These are phyloP conservation scores for Eremochloa ophiuroides DNA, from an alignment of 176 grass and related monocot genomes.

Conservation along the genomic window DNA sequence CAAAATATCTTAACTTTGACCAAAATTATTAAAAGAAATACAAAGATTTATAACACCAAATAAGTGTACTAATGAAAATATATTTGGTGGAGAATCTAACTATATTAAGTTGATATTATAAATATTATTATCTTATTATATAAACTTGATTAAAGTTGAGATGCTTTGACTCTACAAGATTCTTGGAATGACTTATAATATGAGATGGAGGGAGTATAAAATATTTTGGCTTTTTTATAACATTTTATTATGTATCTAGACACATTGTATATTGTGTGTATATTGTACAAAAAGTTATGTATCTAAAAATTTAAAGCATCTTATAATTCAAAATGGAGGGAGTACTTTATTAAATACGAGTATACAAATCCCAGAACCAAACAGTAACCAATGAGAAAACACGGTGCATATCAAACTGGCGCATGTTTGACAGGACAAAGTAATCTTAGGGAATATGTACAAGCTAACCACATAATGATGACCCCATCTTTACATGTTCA, in stretches of 20 bases:
- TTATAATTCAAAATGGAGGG: neutral
- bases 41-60: too few species aligned
- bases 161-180: too few species aligned
- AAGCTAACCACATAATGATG: neutral
- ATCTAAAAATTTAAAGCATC: neutral
- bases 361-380: neutral
- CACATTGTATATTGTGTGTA: neutral
- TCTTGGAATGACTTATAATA: too few species aligned
- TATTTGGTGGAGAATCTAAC: too few species aligned
- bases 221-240: neutral
- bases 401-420: neutral
- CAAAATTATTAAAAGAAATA: too few species aligned
- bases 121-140: too few species aligned
- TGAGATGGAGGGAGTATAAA: too few species aligned
- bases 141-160: too few species aligned
- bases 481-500: neutral
- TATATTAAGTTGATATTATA: too few species aligned
- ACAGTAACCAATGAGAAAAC: neutral
- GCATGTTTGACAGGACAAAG: neutral
- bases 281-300: neutral
- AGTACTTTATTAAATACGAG: neutral
- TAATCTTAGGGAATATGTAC: neutral
- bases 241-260: neutral
- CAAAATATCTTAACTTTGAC: too few species aligned
- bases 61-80: too few species aligned